Conservation (phyloP, 805 yeast species). For the Metschnikowia lochheadii region DNA sequence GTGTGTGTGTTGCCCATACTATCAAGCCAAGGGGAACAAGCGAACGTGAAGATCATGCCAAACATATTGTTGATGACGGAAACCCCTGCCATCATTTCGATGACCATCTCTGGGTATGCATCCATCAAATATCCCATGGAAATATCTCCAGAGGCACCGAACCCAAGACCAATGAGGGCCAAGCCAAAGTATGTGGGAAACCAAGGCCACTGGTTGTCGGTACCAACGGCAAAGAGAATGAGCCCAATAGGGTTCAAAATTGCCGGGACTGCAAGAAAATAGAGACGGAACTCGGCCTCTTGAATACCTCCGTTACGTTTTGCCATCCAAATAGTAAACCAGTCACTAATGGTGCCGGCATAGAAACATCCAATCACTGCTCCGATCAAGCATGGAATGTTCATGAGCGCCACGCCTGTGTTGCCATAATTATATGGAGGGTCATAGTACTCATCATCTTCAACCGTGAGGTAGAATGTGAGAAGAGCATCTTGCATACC, state of each 20-base stretch:
- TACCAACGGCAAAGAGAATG: conserved; percentile 62
- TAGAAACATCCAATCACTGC: conserved; percentile 63
- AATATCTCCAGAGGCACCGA: conserved; percentile 69
- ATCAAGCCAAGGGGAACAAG: conserved; percentile 57
- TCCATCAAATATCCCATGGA: conserved; percentile 67
- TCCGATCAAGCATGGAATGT: conserved; percentile 64
- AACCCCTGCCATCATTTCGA: conserved; percentile 71
- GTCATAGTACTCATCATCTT: conserved; percentile 61
- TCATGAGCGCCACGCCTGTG: conserved; percentile 70
- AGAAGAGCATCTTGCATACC: conserved; percentile 75
- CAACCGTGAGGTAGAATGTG: conserved; percentile 70
- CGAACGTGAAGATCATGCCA: conserved; percentile 64
- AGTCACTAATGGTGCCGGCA: conserved; percentile 59
- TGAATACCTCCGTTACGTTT: conserved; percentile 55
- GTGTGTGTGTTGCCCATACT: conserved; percentile 55
- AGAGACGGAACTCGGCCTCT: conserved; percentile 64
- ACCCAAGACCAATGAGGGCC: conserved; percentile 64
- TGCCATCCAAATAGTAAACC: conserved; percentile 58
- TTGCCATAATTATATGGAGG: conserved; percentile 64
- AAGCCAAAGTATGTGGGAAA: conserved; percentile 54
- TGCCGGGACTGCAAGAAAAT: conserved; percentile 53
- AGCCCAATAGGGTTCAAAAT: conserved; percentile 60
- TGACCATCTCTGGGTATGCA: conserved; percentile 62
- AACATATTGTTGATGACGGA: conserved; percentile 59
- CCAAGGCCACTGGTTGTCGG: conserved; percentile 53